Percentiles rank a stretch among this genome's conserved stretches.
Evolutionary conservation across 306 rosid species (phyloP).

Genomic region (Ormosia emarginata): DNA sequence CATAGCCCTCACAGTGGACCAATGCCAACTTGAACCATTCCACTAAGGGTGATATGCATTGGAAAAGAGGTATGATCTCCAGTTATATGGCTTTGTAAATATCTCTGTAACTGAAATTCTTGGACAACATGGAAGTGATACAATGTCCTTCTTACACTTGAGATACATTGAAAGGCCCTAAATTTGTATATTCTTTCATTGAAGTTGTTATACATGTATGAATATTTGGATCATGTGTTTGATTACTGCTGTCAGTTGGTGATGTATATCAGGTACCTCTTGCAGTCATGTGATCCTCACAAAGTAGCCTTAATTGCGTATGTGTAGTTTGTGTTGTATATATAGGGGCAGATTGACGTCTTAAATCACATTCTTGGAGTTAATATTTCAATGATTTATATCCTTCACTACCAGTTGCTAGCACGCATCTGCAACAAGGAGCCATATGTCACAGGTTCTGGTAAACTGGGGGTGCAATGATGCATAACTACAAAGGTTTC

Average conservation of each 20-base stretch:
- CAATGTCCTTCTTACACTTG: background rate
- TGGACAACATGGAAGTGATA: constrained; percentile 34
- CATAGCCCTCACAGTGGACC: constrained; percentile 27
- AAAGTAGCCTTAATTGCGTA: background rate
- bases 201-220: background rate
- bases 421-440: background rate
- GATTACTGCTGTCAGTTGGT: background rate
- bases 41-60: background rate
- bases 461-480: background rate
- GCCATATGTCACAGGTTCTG: background rate
- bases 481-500: background rate
- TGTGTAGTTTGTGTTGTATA: background rate
- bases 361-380: background rate
- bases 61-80: constrained; percentile 14
- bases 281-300: background rate
- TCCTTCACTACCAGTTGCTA: background rate
- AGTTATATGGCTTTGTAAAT: background rate
- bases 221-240: constrained; percentile 10
- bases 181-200: background rate
- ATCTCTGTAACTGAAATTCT: background rate
- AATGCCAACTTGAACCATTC: constrained; percentile 54
- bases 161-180: background rate
- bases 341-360: background rate
- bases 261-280: background rate
- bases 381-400: background rate